A percentile compares a stretch with the other conserved stretches of the same genome.
Evolutionary conservation across 805 yeast genomes (phyloP).

Genomic region (Huiozyma sinensis): DNA sequence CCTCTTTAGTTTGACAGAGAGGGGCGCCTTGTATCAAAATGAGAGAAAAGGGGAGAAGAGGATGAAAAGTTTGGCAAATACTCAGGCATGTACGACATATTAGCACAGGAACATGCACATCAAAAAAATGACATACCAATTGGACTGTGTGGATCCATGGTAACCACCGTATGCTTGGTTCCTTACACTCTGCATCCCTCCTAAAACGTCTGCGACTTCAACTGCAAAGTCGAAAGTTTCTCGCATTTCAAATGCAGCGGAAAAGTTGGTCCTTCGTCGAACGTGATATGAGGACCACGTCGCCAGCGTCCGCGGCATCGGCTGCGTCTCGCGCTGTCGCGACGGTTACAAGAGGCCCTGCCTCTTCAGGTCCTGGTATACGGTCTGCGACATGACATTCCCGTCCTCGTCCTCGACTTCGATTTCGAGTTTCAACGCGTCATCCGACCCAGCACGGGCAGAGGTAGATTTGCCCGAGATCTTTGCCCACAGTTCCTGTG

Average conservation of each 20-base stretch:
- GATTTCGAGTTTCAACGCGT: slow-evolving; percentile 36
- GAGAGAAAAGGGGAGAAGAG: no score
- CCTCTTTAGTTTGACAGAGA: no score
- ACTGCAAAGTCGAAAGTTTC: no score
- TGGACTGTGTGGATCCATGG: slow-evolving; percentile 29
- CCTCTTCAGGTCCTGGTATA: slow-evolving; percentile 72
- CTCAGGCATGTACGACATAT: no score
- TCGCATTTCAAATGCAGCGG: neutral
- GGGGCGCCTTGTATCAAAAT: no score
- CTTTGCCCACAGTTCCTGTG: slow-evolving; percentile 43
- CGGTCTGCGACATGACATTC: slow-evolving; percentile 77
- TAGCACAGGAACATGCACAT: neutral
- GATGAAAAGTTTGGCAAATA: no score
- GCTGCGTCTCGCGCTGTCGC: neutral
- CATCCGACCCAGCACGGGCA: slow-evolving; percentile 8
- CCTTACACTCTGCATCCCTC: no score
- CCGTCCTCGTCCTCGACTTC: slow-evolving; percentile 93
- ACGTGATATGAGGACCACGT: neutral
- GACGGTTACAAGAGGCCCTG: slow-evolving; percentile 63
- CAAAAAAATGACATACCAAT: slow-evolving; percentile 20
- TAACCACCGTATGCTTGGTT: neutral
- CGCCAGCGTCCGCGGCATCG: neutral
- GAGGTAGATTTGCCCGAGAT: slow-evolving; percentile 20
- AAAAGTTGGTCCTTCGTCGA: neutral
- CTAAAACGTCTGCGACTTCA: no score